These are phyloP conservation scores for Podaxis sp. DNA, from an alignment of 768 basidiomycete genomes.

Conservation along the genomic window DNA sequence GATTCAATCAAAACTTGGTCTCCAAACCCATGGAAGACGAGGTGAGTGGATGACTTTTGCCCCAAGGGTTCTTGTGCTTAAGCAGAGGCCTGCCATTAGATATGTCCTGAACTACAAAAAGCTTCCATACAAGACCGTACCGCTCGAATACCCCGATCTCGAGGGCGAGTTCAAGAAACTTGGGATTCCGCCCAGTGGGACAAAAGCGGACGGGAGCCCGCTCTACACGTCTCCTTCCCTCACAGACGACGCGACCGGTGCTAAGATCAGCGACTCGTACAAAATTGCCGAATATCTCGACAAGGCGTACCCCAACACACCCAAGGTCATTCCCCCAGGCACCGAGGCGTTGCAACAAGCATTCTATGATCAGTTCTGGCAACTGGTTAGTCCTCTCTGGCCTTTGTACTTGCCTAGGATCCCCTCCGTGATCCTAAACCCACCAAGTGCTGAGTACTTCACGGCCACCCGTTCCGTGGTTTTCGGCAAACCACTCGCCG, in stretches of 20 bases:
- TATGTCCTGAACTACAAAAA: constrained; percentile 35
- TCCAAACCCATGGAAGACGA: constrained; percentile 29
- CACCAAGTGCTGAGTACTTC: constrained; percentile 30
- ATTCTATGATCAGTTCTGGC: constrained; percentile 25
- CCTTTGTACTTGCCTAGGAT: constrained; percentile 7
- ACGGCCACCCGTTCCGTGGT: constrained; percentile 29
- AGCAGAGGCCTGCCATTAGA: constrained; percentile 13
- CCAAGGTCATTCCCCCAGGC: constrained; percentile 27
- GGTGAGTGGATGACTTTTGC: constrained; percentile 18
- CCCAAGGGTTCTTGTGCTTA: background rate
- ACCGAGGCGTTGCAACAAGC: constrained; percentile 37
- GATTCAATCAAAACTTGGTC: constrained; percentile 26
- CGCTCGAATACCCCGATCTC: constrained; percentile 54
- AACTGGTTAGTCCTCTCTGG: constrained; percentile 18
- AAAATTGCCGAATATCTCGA: constrained; percentile 53
- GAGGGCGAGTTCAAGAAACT: constrained; percentile 30
- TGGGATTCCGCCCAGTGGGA: constrained; percentile 33
- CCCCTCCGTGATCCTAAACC: constrained; percentile 18
- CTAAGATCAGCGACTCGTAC: constrained; percentile 38
- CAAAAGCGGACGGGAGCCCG: constrained; percentile 28
- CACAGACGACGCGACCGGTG: constrained; percentile 40
- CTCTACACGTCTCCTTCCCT: constrained; percentile 51
- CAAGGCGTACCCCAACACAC: constrained; percentile 40
- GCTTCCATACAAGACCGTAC: constrained; percentile 43
- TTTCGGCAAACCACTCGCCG: constrained; percentile 36